Evolutionary conservation across 2,329 filamentous ascomycete genomes (phyloP).

Genomic region (Fusarium sterilihyphosum): DNA sequence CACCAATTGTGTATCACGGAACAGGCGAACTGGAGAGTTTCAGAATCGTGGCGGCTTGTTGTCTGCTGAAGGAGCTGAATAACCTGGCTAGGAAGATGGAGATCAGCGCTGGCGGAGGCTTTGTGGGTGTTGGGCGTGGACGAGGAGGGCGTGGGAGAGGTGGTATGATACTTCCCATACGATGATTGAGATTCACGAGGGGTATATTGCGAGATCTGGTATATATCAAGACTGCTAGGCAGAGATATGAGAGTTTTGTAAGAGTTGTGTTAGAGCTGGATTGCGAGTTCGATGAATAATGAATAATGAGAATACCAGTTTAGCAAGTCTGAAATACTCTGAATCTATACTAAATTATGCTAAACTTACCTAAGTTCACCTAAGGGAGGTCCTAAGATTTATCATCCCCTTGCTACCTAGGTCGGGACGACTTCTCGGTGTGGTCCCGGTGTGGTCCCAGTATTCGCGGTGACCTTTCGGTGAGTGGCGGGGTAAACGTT

Average conservation of each 20-base stretch:
- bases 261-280: background rate
- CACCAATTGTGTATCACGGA: slow-evolving; percentile 9
- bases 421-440: background rate
- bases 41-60: slow-evolving; percentile 50
- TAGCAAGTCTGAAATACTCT: too few species aligned
- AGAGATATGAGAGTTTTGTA: background rate
- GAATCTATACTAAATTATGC: too few species aligned
- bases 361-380: too few species aligned
- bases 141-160: slow-evolving; percentile 10
- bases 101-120: slow-evolving; percentile 35
- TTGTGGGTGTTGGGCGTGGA: slow-evolving; percentile 37
- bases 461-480: slow-evolving; percentile 14
- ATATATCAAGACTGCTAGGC: background rate
- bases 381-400: too few species aligned
- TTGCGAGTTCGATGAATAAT: background rate
- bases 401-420: background rate
- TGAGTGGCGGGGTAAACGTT: slow-evolving; percentile 45
- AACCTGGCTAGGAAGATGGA: slow-evolving; percentile 19
- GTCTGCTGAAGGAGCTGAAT: slow-evolving; percentile 44
- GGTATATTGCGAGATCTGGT: background rate
- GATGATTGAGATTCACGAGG: slow-evolving; percentile 9
- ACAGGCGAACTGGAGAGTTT: slow-evolving; percentile 48
- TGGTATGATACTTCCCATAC: slow-evolving; percentile 31
- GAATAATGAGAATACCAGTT: background rate
- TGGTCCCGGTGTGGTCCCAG: slow-evolving; percentile 1